phyloP scores from a whole-genome alignment of 345 rosid species.

The Xanthoceras sorbifolium region DNA sequence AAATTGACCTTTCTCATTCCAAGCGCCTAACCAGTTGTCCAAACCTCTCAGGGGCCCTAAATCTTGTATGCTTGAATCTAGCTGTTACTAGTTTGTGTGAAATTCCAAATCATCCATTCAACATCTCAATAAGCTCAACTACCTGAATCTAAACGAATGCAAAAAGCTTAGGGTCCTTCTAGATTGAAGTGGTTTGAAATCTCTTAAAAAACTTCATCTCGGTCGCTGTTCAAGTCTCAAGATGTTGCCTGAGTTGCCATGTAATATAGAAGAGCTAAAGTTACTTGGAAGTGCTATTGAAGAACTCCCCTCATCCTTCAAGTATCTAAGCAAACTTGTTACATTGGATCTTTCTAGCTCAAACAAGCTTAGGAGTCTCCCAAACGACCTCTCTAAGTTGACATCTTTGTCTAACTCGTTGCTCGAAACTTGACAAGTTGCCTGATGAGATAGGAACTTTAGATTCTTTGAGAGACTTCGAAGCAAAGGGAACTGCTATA shows the following conservation, averaged over 20 bases:
- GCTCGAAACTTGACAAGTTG: constrained; percentile 2
- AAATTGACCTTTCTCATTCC: constrained; percentile 6
- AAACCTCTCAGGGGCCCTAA: neutral
- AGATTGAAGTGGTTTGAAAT: neutral
- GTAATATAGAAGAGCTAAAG: neutral
- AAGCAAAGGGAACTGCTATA: neutral
- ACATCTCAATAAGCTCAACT: neutral
- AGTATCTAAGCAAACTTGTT: neutral
- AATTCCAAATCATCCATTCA: constrained; percentile 15
- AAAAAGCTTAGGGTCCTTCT: constrained; percentile 2
- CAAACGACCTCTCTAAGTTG: constrained; percentile 10
- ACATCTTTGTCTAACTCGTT: neutral
- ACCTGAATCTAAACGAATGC: constrained; percentile 16
- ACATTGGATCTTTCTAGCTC: neutral
- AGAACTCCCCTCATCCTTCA: constrained; percentile 7
- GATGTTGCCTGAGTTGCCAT: constrained; percentile 23
- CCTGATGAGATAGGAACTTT: neutral
- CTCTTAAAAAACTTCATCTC: constrained; percentile 1
- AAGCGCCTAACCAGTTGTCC: neutral
- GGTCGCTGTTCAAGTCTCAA: constrained; percentile 13
- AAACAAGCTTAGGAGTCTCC: neutral
- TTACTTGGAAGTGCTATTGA: constrained; percentile 17
- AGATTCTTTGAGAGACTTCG: neutral
- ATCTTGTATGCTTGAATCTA: neutral
- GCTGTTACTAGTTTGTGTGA: constrained; percentile 5